Evolutionary conservation across 352 stramenopile genomes (phyloP), one percentile per base, ranked within the genome.

Genomic region (Phytophthora pluvialis): DNA sequence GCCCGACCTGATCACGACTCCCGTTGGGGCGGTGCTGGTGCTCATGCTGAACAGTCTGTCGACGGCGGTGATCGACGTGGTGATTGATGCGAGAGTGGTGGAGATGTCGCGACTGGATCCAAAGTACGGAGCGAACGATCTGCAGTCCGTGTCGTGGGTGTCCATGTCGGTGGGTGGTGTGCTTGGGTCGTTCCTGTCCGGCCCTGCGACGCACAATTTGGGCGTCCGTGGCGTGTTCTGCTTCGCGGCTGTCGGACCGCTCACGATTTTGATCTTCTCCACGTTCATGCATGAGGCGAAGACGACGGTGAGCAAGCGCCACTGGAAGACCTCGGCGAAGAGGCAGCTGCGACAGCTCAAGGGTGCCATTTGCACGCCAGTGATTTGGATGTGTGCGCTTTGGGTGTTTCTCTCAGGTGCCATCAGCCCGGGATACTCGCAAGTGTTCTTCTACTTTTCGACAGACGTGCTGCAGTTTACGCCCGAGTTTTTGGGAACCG

Each of bases 391-490:
- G 74, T 97, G 96, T 33, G 90, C 96, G n/a, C 70, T 98, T 1
- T 99, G 98, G 80, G 75, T 99, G 4, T 98, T 99, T 64, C 72
- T 98, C 1, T 98, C 95, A 50, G 89, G 97, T 72, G 92, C 95
- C 8, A 97, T 90, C 29, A 89, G 95, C 31, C 97, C 97, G 7
- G 95, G 93, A 25, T 97, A 94, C 64, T 98, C 97, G 45, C 92
- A 97, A 43, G 94, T 98, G 6, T 96, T 97, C 57, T 97, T 99
- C 53, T 99, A 98, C 70, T 99, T 98, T 62, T 80, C 97, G 13
- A 99, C 95, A 0, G 92, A 98, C 61, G 93, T 98, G 42, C 83
- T 99, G 38, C 74, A 93, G 58, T 97, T 99, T 68, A 91, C 91
- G 40, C 93, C 96, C 18, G 95, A 99, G 75, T 98, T 99, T 72